Conservation (phyloP, 2,329 filamentous ascomycete genomes). For the Colletotrichum musae region DNA sequence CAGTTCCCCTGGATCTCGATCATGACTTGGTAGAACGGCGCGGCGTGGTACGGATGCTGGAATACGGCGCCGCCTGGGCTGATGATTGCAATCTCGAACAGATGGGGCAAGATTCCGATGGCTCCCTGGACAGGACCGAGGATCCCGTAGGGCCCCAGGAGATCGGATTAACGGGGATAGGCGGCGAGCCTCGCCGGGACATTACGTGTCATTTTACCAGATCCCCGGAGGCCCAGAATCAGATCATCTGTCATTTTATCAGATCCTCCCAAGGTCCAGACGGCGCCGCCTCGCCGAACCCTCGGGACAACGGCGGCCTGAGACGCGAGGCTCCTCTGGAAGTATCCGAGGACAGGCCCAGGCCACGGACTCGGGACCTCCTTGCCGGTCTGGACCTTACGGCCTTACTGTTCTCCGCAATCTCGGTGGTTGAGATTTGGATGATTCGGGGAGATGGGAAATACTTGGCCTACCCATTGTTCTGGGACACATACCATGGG, state of each 20-base stretch:
- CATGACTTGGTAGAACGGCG: not conserved
- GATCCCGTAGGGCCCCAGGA: not conserved
- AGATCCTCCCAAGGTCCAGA: no score
- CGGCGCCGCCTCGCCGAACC: not conserved
- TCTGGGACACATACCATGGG: no score
- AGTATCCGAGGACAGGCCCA: not conserved
- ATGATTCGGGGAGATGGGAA: not conserved
- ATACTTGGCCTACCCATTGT: not conserved
- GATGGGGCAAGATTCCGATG: slow-evolving; percentile 11
- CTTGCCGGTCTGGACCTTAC: not conserved
- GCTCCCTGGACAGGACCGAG: slow-evolving; percentile 29
- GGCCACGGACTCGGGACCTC: not conserved
- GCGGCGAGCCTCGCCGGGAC: not conserved
- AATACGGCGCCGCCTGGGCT: not conserved
- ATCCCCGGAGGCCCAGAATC: slow-evolving; percentile 3
- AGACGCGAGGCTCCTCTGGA: no score
- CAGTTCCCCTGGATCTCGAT: slow-evolving; percentile 11
- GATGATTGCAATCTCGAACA: slow-evolving; percentile 24
- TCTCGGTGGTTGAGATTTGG: no score
- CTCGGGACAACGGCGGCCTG: slow-evolving; percentile 12
- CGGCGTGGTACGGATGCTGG: not conserved
- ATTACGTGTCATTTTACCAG: slow-evolving; percentile 9
- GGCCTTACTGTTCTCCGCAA: not conserved
- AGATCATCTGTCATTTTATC: no score
- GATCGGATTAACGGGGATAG: not conserved